These are phyloP conservation scores for Aegilops sharonensis DNA, from an alignment of 176 grass and related monocot genomes.

Conservation along the genomic window DNA sequence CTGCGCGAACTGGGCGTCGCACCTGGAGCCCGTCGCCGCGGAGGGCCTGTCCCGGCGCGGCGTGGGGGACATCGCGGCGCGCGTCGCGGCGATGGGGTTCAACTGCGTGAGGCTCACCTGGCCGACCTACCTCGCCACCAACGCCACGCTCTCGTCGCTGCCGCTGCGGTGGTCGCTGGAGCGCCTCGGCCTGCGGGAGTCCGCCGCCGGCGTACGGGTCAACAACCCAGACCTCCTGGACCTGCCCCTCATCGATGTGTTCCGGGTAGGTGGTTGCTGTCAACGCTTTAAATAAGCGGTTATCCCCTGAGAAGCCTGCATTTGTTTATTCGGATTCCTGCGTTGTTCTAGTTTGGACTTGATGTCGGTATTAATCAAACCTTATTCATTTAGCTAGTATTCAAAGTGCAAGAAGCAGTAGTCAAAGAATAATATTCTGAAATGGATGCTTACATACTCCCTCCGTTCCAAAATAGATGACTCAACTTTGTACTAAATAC, in stretches of 20 bases:
- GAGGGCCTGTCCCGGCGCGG: constrained; percentile 82
- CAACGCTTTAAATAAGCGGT: background rate
- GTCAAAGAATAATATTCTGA: background rate
- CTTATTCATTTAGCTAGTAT: background rate
- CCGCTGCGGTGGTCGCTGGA: constrained; percentile 72
- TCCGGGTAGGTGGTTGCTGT: constrained; percentile 41
- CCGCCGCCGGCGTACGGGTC: constrained; percentile 63
- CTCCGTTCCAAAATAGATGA: too few relatives aligned
- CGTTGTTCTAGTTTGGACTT: background rate
- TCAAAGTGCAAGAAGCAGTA: background rate
- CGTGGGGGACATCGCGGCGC: constrained; percentile 49
- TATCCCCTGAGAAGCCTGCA: background rate
- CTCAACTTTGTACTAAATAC: too few relatives aligned
- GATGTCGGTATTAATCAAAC: background rate
- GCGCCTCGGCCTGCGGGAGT: constrained; percentile 58
- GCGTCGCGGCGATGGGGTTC: constrained; percentile 66
- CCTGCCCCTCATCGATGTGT: constrained; percentile 69
- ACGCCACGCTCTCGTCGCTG: constrained; percentile 60
- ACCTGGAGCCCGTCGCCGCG: constrained; percentile 74
- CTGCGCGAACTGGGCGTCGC: constrained; percentile 85
- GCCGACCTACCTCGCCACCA: constrained; percentile 81
- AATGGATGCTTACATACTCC: background rate
- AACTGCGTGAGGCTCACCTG: constrained; percentile 91
- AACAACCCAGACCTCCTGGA: constrained; percentile 80
- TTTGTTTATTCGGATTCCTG: background rate